phyloP scores from a whole-genome alignment of 805 yeast species.

The Lipomyces lipofer region DNA sequence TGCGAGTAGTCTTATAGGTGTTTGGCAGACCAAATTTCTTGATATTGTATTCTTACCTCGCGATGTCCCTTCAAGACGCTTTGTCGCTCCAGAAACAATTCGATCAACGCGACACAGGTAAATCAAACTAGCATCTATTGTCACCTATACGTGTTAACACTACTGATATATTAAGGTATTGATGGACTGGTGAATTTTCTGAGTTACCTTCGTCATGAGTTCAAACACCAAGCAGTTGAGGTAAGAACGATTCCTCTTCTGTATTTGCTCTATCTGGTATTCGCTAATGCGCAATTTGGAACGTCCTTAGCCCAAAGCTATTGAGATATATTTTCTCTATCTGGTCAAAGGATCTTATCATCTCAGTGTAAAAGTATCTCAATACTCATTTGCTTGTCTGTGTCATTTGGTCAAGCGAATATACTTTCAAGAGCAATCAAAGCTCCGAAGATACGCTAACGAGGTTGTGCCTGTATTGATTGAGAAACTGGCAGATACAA shows the following conservation, averaged over 20 bases:
- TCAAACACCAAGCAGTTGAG: conserved; percentile 29
- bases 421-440: conserved; percentile 43
- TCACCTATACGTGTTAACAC: neutral
- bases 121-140: neutral
- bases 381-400: conserved; percentile 45
- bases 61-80: conserved; percentile 15
- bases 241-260: conserved; percentile 8
- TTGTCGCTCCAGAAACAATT: conserved; percentile 3
- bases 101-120: conserved; percentile 14
- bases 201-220: conserved; percentile 20
- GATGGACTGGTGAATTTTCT: conserved; percentile 5
- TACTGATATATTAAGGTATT: neutral
- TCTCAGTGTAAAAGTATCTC: conserved; percentile 14
- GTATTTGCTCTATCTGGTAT: neutral
- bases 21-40: neutral
- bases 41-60: no score
- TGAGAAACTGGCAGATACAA: conserved; percentile 39
- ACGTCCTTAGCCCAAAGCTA: conserved; percentile 15
- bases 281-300: neutral
- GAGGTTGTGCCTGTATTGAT: conserved; percentile 41
- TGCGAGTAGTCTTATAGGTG: neutral
- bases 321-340: conserved; percentile 18
- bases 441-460: conserved; percentile 38
- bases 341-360: conserved; percentile 17
- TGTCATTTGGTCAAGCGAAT: conserved; percentile 50